phyloP scores from a whole-genome alignment of 2,329 filamentous ascomycete species.

The Stagonosporopsis vannaccii region DNA sequence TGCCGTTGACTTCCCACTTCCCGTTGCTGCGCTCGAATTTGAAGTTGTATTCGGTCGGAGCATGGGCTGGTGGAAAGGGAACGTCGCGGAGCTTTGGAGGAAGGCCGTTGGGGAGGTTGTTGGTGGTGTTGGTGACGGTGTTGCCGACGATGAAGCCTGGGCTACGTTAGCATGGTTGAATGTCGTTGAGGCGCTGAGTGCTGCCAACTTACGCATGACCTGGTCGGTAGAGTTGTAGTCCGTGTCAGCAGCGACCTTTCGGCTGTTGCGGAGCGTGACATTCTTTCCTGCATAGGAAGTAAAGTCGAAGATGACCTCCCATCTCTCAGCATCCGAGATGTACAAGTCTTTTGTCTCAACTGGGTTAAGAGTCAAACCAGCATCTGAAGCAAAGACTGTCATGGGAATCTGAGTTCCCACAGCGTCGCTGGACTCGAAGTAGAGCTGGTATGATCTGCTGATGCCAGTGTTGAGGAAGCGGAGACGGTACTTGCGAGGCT shows the following conservation, averaged over 20 bases:
- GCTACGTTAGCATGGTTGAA: background rate
- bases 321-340: slow-evolving; percentile 65
- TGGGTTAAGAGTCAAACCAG: slow-evolving; percentile 52
- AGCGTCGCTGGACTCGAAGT: slow-evolving; percentile 49
- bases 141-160: slow-evolving; percentile 55
- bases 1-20: slow-evolving; percentile 50
- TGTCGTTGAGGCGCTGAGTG: background rate
- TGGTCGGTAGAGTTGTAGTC: slow-evolving; percentile 59
- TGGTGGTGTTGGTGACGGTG: slow-evolving; percentile 25
- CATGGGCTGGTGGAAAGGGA: slow-evolving; percentile 40
- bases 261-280: slow-evolving; percentile 56
- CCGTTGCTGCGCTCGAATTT: slow-evolving; percentile 40
- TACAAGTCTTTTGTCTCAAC: slow-evolving; percentile 54
- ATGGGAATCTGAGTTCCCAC: slow-evolving; percentile 55
- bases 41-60: slow-evolving; percentile 41
- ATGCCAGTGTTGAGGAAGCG: slow-evolving; percentile 58
- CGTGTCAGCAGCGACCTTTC: slow-evolving; percentile 56
- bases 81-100: slow-evolving; percentile 39
- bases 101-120: slow-evolving; percentile 39
- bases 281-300: slow-evolving; percentile 59
- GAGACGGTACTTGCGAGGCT: slow-evolving; percentile 67
- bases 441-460: slow-evolving; percentile 57
- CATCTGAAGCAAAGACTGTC: slow-evolving; percentile 63
- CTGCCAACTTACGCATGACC: slow-evolving; percentile 35
- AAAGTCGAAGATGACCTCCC: slow-evolving; percentile 68